Evolutionary conservation across 2,329 filamentous ascomycete species (phyloP).

Genomic region (Drechslerella stenobrocha): DNA sequence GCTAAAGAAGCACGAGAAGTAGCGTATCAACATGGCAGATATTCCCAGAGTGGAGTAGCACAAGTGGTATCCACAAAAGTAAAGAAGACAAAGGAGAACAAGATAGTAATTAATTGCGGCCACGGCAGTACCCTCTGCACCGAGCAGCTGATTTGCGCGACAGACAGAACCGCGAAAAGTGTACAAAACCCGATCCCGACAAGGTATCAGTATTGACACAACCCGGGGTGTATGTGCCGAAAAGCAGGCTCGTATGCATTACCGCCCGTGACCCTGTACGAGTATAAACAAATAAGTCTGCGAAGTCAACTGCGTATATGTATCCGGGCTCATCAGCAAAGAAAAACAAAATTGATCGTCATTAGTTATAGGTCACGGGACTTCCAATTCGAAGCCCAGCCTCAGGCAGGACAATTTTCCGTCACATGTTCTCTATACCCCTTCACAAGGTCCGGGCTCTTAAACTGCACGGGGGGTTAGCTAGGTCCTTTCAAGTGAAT

Average conservation of each 20-base stretch:
- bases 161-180: too few species aligned
- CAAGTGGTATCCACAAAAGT: conserved; percentile 4
- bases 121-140: too few species aligned
- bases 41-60: conserved; percentile 13
- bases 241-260: too few species aligned
- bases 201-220: too few species aligned
- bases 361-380: not conserved
- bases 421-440: conserved; percentile 20
- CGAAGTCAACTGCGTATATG: too few species aligned
- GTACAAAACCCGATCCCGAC: too few species aligned
- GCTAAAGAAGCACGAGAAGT: conserved; percentile 37
- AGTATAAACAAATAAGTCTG: too few species aligned
- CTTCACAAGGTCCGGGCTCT: conserved; percentile 17
- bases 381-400: not conserved
- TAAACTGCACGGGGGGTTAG: conserved; percentile 28
- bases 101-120: too few species aligned
- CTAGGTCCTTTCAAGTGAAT: not conserved
- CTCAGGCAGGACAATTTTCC: conserved; percentile 4
- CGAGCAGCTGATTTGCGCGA: too few species aligned
- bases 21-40: conserved; percentile 18
- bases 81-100: not conserved
- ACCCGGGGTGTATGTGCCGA: too few species aligned
- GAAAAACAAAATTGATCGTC: not conserved
- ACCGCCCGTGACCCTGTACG: too few species aligned
- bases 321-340: too few species aligned